phyloP scores from a whole-genome alignment of 2,329 filamentous ascomycete genomes.

The Mycogone perniciosa region DNA sequence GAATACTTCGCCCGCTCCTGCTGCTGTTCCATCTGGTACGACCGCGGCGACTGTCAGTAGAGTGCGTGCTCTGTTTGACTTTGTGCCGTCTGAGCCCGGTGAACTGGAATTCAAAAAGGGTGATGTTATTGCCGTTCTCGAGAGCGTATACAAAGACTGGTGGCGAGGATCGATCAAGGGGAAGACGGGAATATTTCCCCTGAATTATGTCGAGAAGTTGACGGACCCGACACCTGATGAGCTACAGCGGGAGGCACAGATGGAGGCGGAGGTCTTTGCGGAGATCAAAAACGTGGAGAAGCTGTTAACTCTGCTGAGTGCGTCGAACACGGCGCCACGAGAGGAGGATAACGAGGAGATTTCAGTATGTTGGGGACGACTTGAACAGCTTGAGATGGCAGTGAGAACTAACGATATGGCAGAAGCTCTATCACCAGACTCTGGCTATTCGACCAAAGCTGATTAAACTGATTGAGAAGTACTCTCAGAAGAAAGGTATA shows the following conservation, averaged over 20 bases:
- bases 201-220: constrained; percentile 98
- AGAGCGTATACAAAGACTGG: constrained; percentile 99
- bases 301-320: constrained; percentile 82
- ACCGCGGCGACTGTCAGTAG: constrained; percentile 94
- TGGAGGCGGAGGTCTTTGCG: constrained; percentile 69
- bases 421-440: constrained; percentile 85
- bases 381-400: background rate
- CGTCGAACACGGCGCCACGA: constrained; percentile 70
- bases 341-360: constrained; percentile 97
- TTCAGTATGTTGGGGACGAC: constrained; percentile 48
- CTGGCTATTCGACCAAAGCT: constrained; percentile 91
- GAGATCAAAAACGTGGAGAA: constrained; percentile 61
- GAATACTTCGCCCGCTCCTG: constrained; percentile 34
- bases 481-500: constrained; percentile 95
- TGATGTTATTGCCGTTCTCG: constrained; percentile 92
- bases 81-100: constrained; percentile 85
- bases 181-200: constrained; percentile 93
- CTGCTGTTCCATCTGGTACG: constrained; percentile 68
- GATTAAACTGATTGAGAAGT: constrained; percentile 97
- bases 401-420: constrained; percentile 26
- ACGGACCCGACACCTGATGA: constrained; percentile 92
- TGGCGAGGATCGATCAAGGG: constrained; percentile 94
- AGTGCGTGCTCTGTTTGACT: constrained; percentile 90
- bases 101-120: constrained; percentile 96
- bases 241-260: constrained; percentile 89